phyloP scores from a whole-genome alignment of 1,284 basidiomycete species.

The Sporisorium iseilematis-ciliati region DNA sequence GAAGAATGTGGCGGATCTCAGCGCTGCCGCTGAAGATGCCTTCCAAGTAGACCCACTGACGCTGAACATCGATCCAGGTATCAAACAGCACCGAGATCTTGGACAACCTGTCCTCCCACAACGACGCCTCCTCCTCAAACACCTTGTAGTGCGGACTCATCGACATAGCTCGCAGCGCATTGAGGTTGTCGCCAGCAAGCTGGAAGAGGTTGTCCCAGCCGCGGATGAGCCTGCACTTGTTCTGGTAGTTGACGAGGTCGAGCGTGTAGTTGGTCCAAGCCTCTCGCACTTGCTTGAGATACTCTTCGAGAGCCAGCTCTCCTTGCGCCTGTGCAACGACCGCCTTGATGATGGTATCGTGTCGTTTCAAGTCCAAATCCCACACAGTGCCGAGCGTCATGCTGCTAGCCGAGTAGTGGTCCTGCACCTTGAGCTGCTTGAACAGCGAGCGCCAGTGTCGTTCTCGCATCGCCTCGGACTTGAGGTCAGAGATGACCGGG shows the following conservation, averaged over 20 bases:
- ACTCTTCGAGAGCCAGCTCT: conserved; percentile 75
- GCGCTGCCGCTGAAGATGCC: conserved; percentile 99
- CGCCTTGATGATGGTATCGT: conserved; percentile 90
- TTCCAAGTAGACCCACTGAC: conserved; percentile 99
- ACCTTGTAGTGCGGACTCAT: conserved; percentile 68
- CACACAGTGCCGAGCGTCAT: conserved; percentile 98
- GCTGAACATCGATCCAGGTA: conserved; percentile 99
- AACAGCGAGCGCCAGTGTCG: conserved; percentile 98
- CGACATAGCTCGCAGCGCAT: conserved; percentile 91
- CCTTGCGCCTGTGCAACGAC: conserved; percentile 98
- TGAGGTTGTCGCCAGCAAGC: conserved; percentile 77
- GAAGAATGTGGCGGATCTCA: conserved; percentile 83
- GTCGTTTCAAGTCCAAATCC: conserved; percentile 93
- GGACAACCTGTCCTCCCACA: conserved; percentile 70
- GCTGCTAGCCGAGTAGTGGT: conserved; percentile 72
- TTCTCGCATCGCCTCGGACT: conserved; percentile 96
- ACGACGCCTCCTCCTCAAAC: conserved; percentile 71
- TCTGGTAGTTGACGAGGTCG: conserved; percentile 98
- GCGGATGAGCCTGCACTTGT: conserved; percentile 93
- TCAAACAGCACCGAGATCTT: conserved; percentile 83
- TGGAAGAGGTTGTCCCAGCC: conserved; percentile 86
- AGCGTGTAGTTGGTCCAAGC: conserved; percentile 95
- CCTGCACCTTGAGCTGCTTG: conserved; percentile 79
- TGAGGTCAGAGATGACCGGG: conserved; percentile 87
- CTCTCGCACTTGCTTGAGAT: conserved; percentile 80